phyloP scores from a whole-genome alignment of 257 asterid species.

The Prunella vulgaris region DNA sequence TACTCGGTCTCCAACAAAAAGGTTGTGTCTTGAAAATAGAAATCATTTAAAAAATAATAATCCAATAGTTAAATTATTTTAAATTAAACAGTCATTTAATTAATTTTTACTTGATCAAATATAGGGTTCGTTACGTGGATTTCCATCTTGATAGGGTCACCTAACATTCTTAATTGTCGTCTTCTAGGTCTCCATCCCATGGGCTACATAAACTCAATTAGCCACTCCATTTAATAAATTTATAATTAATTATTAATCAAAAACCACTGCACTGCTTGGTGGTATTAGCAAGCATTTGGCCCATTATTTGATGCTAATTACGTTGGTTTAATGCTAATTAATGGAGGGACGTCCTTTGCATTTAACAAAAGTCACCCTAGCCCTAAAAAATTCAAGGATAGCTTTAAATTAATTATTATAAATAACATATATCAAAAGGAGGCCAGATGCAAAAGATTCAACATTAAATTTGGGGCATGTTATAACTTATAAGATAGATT shows the following conservation, averaged over 20 bases:
- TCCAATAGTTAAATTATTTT: background rate
- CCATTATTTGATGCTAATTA: background rate
- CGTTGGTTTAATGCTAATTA: constrained; percentile 15
- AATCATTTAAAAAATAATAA: no score
- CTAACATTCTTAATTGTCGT: background rate
- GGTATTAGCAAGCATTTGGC: background rate
- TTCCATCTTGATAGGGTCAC: no score
- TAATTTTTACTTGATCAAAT: background rate
- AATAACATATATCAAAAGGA: no score
- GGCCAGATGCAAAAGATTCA: background rate
- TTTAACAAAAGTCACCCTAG: constrained; percentile 15
- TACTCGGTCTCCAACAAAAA: no score
- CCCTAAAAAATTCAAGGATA: background rate
- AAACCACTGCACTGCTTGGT: background rate
- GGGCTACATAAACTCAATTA: background rate
- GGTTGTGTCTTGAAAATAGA: no score
- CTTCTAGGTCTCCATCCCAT: background rate
- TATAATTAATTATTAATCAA: background rate
- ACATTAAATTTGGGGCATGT: background rate
- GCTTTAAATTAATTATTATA: no score
- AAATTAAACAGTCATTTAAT: background rate
- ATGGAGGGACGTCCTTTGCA: background rate
- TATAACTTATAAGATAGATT: background rate
- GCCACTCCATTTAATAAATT: background rate
- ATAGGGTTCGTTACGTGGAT: background rate